Percentiles rank a stretch among this genome's conserved stretches.
phyloP scores from a whole-genome alignment of 805 yeast species.

The Yarrowia divulgata region DNA sequence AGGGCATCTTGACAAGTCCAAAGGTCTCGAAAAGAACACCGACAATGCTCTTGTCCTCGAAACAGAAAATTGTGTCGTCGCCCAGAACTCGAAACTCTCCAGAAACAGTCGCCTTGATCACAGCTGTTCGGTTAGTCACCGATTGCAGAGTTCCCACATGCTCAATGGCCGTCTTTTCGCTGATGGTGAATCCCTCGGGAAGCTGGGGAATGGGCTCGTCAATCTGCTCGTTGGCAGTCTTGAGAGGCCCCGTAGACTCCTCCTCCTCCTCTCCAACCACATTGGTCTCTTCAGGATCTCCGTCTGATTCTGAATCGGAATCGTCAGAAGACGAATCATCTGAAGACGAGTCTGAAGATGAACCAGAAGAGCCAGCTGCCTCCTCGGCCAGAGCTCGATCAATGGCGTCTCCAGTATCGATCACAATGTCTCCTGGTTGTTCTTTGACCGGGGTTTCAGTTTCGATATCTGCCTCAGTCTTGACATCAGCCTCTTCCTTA shows the following conservation, averaged over 20 bases:
- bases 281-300: slow-evolving; percentile 23
- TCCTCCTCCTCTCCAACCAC: slow-evolving; percentile 22
- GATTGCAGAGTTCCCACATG: slow-evolving; percentile 72
- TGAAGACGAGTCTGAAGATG: slow-evolving; percentile 4
- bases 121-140: slow-evolving; percentile 72
- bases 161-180: slow-evolving; percentile 69
- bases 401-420: slow-evolving; percentile 23
- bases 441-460: background rate
- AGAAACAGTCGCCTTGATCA: slow-evolving; percentile 73
- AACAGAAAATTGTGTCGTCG: slow-evolving; percentile 76
- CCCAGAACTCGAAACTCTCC: slow-evolving; percentile 86
- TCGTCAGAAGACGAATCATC: slow-evolving; percentile 11
- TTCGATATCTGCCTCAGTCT: background rate
- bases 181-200: slow-evolving; percentile 70
- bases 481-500: background rate
- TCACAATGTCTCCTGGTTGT: slow-evolving; percentile 7
- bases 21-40: slow-evolving; percentile 89
- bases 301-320: slow-evolving; percentile 23
- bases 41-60: slow-evolving; percentile 70
- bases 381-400: slow-evolving; percentile 30
- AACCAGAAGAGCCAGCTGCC: slow-evolving; percentile 7
- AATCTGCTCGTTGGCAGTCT: slow-evolving; percentile 62
- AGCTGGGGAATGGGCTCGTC: slow-evolving; percentile 73
- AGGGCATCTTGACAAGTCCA: slow-evolving; percentile 84
- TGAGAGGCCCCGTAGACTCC: slow-evolving; percentile 23